Conservation (phyloP, 306 rosid genomes). For the Sindora glabra region DNA sequence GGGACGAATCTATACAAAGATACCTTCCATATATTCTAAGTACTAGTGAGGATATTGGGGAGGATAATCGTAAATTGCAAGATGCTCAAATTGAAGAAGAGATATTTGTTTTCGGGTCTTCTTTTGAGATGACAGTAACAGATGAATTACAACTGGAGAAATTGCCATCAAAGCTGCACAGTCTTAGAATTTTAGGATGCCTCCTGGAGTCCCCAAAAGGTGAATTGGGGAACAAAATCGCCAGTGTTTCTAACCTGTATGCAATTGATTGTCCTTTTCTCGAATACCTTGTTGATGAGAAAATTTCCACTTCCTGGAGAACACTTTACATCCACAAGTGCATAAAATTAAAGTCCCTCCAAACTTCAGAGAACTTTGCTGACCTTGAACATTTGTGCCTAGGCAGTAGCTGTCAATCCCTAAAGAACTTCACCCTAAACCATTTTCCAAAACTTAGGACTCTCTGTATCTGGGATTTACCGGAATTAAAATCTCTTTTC, state of each 20-base stretch:
- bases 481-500: not conserved
- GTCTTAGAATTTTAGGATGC: not conserved
- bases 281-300: not conserved
- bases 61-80: no score
- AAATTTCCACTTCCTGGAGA: not conserved
- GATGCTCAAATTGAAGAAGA: no score
- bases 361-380: not conserved
- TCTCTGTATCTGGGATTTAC: not conserved
- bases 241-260: not conserved
- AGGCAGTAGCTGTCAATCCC: not conserved
- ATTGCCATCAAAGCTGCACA: not conserved
- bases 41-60: no score
- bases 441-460: not conserved
- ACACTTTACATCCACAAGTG: not conserved
- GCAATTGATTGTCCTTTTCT: not conserved
- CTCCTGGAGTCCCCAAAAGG: not conserved
- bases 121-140: not conserved
- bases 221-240: not conserved
- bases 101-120: no score
- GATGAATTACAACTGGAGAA: not conserved
- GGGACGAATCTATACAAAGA: no score
- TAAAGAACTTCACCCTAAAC: not conserved
- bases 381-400: not conserved
- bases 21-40: no score
- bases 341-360: not conserved